phyloP scores from a whole-genome alignment of 139 green algal genomes.

The Yamagishiella unicocca region DNA sequence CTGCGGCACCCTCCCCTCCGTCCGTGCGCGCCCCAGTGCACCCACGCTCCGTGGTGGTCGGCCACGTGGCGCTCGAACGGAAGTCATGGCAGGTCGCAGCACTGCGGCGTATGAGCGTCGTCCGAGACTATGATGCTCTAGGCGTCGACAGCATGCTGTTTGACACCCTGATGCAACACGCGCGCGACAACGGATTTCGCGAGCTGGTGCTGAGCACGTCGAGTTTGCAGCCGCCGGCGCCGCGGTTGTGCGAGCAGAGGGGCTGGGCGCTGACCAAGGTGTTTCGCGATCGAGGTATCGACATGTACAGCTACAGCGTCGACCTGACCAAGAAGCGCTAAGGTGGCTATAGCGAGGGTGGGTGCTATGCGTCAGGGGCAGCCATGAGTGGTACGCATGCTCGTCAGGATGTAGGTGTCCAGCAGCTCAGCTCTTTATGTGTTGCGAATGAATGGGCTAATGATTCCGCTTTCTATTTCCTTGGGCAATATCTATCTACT shows the following conservation, averaged over 20 bases:
- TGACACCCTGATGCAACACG: neutral
- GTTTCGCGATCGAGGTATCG: neutral
- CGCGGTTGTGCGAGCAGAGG: neutral
- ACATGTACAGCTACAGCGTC: neutral
- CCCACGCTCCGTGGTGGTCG: neutral
- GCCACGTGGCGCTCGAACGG: conserved; percentile 33
- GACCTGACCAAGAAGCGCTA: conserved; percentile 24
- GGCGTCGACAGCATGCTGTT: conserved; percentile 5
- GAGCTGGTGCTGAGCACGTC: conserved; percentile 34
- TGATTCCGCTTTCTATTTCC: too few species aligned
- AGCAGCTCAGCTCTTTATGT: too few species aligned
- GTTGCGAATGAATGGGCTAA: too few species aligned
- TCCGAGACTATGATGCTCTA: neutral
- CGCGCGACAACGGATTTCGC: conserved; percentile 28
- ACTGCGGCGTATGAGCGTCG: conserved; percentile 37
- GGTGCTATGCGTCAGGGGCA: too few species aligned
- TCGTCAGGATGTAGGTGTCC: too few species aligned
- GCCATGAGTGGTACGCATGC: too few species aligned
- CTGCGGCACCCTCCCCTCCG: neutral
- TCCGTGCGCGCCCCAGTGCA: neutral
- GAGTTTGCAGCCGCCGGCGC: conserved; percentile 22
- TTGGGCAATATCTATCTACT: too few species aligned
- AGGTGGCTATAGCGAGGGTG: too few species aligned
- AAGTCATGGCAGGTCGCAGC: conserved; percentile 39
- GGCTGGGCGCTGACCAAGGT: conserved; percentile 1